These are phyloP conservation scores for Salvia hispanica DNA, from an alignment of 257 asterid genomes.

Conservation along the genomic window DNA sequence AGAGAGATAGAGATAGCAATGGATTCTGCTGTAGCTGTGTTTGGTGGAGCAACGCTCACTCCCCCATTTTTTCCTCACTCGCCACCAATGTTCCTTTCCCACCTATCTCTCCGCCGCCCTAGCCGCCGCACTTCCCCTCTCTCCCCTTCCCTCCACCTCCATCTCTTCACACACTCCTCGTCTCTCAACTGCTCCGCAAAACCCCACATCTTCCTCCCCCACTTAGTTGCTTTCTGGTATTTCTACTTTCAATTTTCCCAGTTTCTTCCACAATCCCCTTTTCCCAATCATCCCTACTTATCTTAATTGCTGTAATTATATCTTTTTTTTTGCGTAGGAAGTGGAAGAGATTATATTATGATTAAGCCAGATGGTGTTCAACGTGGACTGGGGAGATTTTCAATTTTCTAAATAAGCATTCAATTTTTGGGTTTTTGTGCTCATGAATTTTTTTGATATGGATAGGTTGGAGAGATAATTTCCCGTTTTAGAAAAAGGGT, in stretches of 20 bases:
- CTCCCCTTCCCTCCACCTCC: conserved; percentile 58
- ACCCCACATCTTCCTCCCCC: conserved; percentile 71
- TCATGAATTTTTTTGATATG: conserved; percentile 17
- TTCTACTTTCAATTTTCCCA: not conserved
- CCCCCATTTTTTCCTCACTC: conserved; percentile 40
- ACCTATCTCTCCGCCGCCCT: conserved; percentile 38
- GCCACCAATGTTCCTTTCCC: conserved; percentile 36
- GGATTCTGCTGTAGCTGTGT: conserved; percentile 51
- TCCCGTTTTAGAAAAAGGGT: conserved; percentile 91
- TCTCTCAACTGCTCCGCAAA: conserved; percentile 40
- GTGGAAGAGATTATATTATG: conserved; percentile 86
- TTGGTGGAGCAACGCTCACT: conserved; percentile 45
- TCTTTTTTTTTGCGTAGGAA: conserved; percentile 41
- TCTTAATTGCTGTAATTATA: too few relatives aligned
- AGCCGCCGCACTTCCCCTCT: conserved; percentile 42
- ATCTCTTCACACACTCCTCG: conserved; percentile 44
- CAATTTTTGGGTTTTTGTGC: conserved; percentile 19
- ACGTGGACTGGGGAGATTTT: conserved; percentile 74
- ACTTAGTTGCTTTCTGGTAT: conserved; percentile 74
- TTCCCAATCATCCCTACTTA: not conserved
- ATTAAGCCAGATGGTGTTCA: conserved; percentile 98
- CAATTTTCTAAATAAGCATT: not conserved
- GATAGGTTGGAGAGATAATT: conserved; percentile 85
- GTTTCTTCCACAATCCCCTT: not conserved
- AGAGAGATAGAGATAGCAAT: conserved; percentile 35